phyloP scores from a whole-genome alignment of 306 rosid genomes.

The Quillaja saponaria region DNA sequence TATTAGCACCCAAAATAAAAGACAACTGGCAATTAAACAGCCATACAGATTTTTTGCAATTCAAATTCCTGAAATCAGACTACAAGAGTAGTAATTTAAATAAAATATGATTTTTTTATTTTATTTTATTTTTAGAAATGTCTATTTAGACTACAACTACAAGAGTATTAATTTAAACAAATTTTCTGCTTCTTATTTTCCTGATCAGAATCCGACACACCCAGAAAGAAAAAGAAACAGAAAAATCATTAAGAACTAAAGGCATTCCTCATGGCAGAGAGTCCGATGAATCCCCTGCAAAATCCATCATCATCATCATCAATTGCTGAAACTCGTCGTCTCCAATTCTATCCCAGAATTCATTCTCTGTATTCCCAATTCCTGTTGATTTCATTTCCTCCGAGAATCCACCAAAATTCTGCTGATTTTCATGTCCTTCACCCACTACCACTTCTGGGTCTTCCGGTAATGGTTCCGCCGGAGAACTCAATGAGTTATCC shows the following conservation, averaged over 20 bases:
- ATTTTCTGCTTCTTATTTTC: too few relatives aligned
- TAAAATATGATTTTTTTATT: too few relatives aligned
- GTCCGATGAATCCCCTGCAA: slow-evolving; percentile 41
- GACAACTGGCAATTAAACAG: too few relatives aligned
- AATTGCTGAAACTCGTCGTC: slow-evolving; percentile 51
- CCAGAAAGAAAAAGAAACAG: too few relatives aligned
- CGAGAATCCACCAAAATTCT: not conserved
- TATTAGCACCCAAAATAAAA: too few relatives aligned
- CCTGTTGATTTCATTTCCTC: slow-evolving; percentile 13
- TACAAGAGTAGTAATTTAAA: too few relatives aligned
- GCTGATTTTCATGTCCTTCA: slow-evolving; percentile 11
- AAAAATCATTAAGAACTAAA: slow-evolving; percentile 34
- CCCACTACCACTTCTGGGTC: not conserved
- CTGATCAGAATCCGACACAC: too few relatives aligned
- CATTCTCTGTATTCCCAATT: slow-evolving; percentile 26
- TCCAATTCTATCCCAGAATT: slow-evolving; percentile 47
- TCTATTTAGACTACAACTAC: too few relatives aligned
- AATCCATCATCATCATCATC: slow-evolving; percentile 54
- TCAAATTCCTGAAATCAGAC: not conserved
- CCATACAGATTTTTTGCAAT: too few relatives aligned
- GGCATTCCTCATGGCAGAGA: slow-evolving; percentile 46
- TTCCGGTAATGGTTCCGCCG: not conserved
- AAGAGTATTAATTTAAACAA: too few relatives aligned
- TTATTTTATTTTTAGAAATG: too few relatives aligned
- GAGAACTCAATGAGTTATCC: slow-evolving; percentile 42